These are phyloP conservation scores for Stylosanthes scabra DNA, from an alignment of 331 rosid genomes.

Conservation along the genomic window DNA sequence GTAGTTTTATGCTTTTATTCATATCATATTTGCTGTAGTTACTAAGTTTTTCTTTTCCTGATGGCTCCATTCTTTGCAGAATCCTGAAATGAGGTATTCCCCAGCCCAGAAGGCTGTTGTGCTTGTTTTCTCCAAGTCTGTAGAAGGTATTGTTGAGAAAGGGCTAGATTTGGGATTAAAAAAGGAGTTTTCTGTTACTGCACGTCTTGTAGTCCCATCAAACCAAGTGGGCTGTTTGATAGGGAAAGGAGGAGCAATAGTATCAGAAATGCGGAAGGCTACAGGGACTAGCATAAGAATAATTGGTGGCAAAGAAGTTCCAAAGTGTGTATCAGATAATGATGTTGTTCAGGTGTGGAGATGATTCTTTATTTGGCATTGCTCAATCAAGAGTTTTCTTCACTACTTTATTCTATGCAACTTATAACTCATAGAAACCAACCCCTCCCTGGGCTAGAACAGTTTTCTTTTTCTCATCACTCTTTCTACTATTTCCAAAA, in stretches of 20 bases:
- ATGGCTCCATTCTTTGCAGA: constrained; percentile 54
- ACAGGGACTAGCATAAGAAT: constrained; percentile 76
- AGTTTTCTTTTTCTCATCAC: neutral
- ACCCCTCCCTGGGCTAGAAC: neutral
- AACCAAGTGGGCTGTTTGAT: constrained; percentile 93
- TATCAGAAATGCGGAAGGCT: constrained; percentile 82
- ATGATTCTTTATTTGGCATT: constrained; percentile 24
- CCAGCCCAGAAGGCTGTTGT: constrained; percentile 87
- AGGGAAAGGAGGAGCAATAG: constrained; percentile 88
- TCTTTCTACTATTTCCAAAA: constrained; percentile 20
- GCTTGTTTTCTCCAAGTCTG: constrained; percentile 78
- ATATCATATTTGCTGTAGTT: constrained; percentile 13
- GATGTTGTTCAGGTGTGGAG: constrained; percentile 75
- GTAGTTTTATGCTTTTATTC: constrained; percentile 8
- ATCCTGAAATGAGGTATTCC: constrained; percentile 74
- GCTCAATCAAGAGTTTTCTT: constrained; percentile 34
- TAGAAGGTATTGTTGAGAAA: constrained; percentile 66
- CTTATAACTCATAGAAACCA: constrained; percentile 7
- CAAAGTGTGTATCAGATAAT: constrained; percentile 72
- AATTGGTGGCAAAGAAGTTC: constrained; percentile 67
- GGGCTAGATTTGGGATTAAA: constrained; percentile 57
- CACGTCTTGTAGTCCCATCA: constrained; percentile 71
- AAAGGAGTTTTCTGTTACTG: constrained; percentile 62
- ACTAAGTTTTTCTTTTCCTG: constrained; percentile 2
- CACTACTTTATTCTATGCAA: constrained; percentile 12